Evolutionary conservation across 225 moss, liverwort and hornwort genomes (phyloP).

Genomic region (Marchantia polymorpha): DNA sequence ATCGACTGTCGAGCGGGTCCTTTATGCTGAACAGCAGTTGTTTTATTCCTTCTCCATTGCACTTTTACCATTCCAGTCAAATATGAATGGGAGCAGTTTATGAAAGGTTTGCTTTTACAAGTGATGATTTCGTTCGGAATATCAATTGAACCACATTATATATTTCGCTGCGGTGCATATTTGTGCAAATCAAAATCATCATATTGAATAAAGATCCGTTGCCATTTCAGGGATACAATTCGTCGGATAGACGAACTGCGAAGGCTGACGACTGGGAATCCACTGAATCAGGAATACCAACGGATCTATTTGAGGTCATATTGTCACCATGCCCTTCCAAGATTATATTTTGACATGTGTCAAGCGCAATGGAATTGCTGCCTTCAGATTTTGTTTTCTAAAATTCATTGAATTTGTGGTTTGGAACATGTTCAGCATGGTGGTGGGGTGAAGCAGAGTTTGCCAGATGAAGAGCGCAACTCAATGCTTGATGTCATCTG

Average conservation of each 20-base stretch:
- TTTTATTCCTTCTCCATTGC: too few relatives aligned
- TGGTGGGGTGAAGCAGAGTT: conserved; percentile 49
- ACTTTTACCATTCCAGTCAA: too few relatives aligned
- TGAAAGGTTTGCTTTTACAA: too few relatives aligned
- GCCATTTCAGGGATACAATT: conserved; percentile 70
- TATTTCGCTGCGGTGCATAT: too few relatives aligned
- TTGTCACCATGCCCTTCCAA: not conserved
- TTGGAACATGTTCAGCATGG: conserved; percentile 36
- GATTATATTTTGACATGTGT: not conserved
- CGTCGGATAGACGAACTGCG: conserved; percentile 63
- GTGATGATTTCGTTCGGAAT: too few relatives aligned
- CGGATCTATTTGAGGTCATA: conserved; percentile 67
- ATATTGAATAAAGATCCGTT: not conserved
- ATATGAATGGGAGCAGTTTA: too few relatives aligned
- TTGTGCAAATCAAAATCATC: too few relatives aligned
- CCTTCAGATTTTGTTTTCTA: not conserved
- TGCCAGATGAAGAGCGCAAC: conserved; percentile 80
- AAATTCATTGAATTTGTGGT: not conserved
- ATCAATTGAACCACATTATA: too few relatives aligned
- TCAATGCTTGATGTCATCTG: conserved; percentile 93
- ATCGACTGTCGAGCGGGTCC: too few relatives aligned
- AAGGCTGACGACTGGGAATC: conserved; percentile 88
- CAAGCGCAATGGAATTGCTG: not conserved
- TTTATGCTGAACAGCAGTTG: too few relatives aligned
- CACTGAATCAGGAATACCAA: conserved; percentile 67